Evolutionary conservation across 208 protist species (phyloP), one percentile per base, ranked within the genome.

Genomic region (Lotmaria passim): DNA sequence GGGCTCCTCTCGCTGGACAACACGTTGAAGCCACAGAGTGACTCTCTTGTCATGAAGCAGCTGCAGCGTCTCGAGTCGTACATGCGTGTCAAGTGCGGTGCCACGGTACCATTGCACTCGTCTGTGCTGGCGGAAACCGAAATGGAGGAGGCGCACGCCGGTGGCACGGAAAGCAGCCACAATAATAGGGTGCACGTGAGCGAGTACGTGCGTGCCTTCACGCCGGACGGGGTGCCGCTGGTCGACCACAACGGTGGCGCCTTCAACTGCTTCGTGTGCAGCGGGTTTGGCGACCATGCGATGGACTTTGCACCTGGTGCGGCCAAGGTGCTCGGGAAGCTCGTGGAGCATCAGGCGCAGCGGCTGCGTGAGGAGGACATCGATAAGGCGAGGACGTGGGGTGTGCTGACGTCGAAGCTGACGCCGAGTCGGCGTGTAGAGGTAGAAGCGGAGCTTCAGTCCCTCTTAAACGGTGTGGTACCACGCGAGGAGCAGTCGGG

Each of bases 181-280:
- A 31, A 31, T 24, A 58, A 55, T 14, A 10, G 17, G 0, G 65
- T 86, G 0, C 36, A 53, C 21, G 52, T 83, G 17, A 36, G 24
- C 34, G 61, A 78, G 65, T 96, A 96, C 47, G 74, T 84, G 24
- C 82, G 87, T 11, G 79, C 80, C 52, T 93, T 91, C 69, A 93
- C 88, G 7, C 88, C 91, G 1, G 91, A 96, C 58, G 91, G 91
- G 15, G 78, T 92, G 7, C 91, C 91, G 7, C 69, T 96, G 19
- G 72, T 94, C 26, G 69, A 89, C 43, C 78, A 87, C 71, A 85
- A 77, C 52, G 91, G 91, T 7, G 82, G 81, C 4, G 52, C 85
- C 36, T 93, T 90, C 76, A 96, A 96, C 73, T 83, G 73, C 28
- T 96, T 93, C 67, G 87, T 94, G 14, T 96, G 91, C 73, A 66